phyloP scores from a whole-genome alignment of 2,329 filamentous ascomycete genomes.

The Coleophoma cylindrospora region DNA sequence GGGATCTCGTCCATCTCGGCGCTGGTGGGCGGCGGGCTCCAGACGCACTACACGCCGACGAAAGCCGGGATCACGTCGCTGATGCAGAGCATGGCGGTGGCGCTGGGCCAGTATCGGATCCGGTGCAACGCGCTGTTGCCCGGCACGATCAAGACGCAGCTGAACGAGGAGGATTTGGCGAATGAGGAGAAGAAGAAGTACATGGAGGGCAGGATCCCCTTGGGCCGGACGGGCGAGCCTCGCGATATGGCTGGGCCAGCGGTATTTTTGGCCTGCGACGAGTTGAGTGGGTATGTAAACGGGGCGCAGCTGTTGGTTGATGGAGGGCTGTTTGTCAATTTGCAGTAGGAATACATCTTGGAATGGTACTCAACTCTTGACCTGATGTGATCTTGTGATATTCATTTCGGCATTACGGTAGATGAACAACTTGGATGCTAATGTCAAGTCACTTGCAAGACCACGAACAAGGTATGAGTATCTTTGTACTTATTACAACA shows the following conservation, averaged over 20 bases:
- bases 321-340: constrained; percentile 83
- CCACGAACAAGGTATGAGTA: too few species aligned
- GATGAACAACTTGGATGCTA: too few species aligned
- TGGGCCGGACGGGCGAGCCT: constrained; percentile 69
- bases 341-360: constrained; percentile 49
- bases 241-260: constrained; percentile 78
- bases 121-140: constrained; percentile 81
- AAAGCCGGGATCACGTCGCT: constrained; percentile 77
- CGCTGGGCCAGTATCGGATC: constrained; percentile 70
- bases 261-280: constrained; percentile 76
- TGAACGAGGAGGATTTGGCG: constrained; percentile 79
- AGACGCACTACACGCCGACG: constrained; percentile 84
- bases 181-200: constrained; percentile 67
- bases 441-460: too few species aligned
- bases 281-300: constrained; percentile 75
- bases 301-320: constrained; percentile 83
- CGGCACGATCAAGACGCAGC: constrained; percentile 76
- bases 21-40: constrained; percentile 70
- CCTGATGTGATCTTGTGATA: too few species aligned
- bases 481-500: too few species aligned
- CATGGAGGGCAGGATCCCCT: constrained; percentile 76
- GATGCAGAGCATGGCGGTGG: constrained; percentile 79
- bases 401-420: too few species aligned
- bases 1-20: constrained; percentile 69
- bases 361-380: too few species aligned